A percentile compares a stretch with the other conserved stretches of the same genome.
Evolutionary conservation across 208 protist species (phyloP).

Genomic region (Trypanosoma boissoni): DNA sequence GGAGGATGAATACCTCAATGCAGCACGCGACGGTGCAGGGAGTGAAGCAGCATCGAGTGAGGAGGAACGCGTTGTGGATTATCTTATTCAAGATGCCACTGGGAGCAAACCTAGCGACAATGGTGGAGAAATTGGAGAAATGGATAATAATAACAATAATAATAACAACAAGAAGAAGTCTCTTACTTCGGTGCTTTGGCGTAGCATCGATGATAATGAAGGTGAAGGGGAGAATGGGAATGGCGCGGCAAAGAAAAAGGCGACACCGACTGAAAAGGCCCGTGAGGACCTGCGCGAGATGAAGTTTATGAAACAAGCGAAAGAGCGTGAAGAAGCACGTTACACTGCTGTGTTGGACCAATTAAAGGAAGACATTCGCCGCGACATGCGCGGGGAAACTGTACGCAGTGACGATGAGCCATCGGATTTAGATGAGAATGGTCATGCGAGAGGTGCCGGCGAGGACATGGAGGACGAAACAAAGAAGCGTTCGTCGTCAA

Average conservation of each 20-base stretch:
- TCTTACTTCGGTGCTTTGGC: constrained; percentile 51
- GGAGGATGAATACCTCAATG: constrained; percentile 69
- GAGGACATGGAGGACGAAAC: constrained; percentile 3
- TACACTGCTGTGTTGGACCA: constrained; percentile 52
- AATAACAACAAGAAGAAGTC: constrained; percentile 14
- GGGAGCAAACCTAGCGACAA: constrained; percentile 13
- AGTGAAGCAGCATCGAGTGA: constrained; percentile 51
- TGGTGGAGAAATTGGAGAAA: constrained; percentile 8
- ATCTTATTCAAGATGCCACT: constrained; percentile 45
- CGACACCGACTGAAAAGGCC: constrained; percentile 58
- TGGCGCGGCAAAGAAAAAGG: constrained; percentile 12
- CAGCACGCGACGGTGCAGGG: constrained; percentile 24
- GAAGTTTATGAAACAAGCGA: constrained; percentile 88
- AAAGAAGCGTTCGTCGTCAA: constrained; percentile 15
- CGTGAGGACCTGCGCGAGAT: constrained; percentile 64
- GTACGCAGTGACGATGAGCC: constrained; percentile 11
- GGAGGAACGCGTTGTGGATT: constrained; percentile 84
- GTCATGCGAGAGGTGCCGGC: neutral
- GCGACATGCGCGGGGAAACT: constrained; percentile 28
- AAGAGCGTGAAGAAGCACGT: constrained; percentile 54
- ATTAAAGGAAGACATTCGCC: constrained; percentile 52
- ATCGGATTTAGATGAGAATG: constrained; percentile 15
- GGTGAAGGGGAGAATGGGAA: constrained; percentile 16
- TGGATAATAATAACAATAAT: neutral
- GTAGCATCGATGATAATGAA: constrained; percentile 32